phyloP scores from a whole-genome alignment of 2,329 filamentous ascomycete species.

The Xylogone sp. region DNA sequence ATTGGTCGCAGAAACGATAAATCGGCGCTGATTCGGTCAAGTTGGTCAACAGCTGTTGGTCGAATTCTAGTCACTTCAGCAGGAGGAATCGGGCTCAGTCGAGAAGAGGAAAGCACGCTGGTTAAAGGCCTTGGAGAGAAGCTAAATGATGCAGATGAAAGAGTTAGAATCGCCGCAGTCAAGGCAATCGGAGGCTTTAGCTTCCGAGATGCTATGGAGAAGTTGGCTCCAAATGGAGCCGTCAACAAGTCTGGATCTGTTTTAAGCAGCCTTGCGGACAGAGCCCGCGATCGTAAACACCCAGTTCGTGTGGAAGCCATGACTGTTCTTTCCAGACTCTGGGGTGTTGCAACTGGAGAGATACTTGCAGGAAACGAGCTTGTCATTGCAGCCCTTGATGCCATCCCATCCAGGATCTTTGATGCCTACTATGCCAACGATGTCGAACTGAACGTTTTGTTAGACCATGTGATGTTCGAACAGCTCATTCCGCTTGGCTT shows the following conservation, averaged over 20 bases:
- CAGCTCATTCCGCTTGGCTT: slow-evolving; percentile 86
- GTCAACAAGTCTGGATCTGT: slow-evolving; percentile 74
- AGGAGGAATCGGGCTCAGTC: slow-evolving; percentile 81
- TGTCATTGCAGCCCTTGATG: slow-evolving; percentile 70
- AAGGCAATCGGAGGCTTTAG: slow-evolving; percentile 77
- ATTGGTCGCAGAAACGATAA: slow-evolving; percentile 85
- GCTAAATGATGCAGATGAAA: slow-evolving; percentile 84
- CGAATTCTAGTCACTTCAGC: slow-evolving; percentile 88
- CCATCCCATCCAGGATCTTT: slow-evolving; percentile 80
- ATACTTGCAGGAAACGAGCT: slow-evolving; percentile 78
- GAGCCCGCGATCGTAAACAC: slow-evolving; percentile 81
- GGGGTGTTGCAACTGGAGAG: slow-evolving; percentile 89
- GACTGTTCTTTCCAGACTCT: slow-evolving; percentile 77
- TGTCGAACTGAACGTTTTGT: slow-evolving; percentile 74
- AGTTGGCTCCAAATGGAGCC: slow-evolving; percentile 73
- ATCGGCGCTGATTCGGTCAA: slow-evolving; percentile 72
- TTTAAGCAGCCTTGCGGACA: slow-evolving; percentile 76
- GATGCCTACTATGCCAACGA: slow-evolving; percentile 91
- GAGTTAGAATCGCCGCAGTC: slow-evolving; percentile 84
- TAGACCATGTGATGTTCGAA: slow-evolving; percentile 84
- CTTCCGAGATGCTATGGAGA: slow-evolving; percentile 76
- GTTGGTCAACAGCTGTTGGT: slow-evolving; percentile 81
- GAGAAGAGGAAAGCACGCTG: slow-evolving; percentile 74
- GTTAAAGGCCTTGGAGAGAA: slow-evolving; percentile 74
- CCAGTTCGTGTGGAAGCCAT: slow-evolving; percentile 83